Evolutionary conservation across 2,329 filamentous ascomycete species (phyloP).

Genomic region (Cladophialophora carrionii): DNA sequence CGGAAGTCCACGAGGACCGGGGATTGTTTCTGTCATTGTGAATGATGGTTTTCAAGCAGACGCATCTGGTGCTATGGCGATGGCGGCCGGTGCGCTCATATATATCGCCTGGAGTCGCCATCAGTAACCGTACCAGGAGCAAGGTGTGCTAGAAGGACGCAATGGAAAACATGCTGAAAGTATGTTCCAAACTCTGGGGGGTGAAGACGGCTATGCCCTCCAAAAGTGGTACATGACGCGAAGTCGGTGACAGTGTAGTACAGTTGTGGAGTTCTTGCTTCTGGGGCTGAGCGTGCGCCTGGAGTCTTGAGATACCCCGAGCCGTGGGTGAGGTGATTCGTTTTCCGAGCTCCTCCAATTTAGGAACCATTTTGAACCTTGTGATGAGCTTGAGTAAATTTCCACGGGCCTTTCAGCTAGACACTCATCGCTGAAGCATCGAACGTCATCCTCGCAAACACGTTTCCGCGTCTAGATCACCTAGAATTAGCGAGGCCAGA

Average conservation of each 20-base stretch:
- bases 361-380: too few species aligned
- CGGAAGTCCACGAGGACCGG: constrained; percentile 24
- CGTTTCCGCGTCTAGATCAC: too few species aligned
- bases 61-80: background rate
- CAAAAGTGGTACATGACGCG: background rate
- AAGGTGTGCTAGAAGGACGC: background rate
- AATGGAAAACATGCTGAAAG: background rate
- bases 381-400: too few species aligned
- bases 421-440: too few species aligned
- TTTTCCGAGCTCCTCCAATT: too few species aligned
- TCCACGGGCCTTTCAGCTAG: too few species aligned
- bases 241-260: background rate
- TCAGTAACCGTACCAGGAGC: background rate
- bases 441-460: too few species aligned
- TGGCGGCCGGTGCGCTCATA: background rate
- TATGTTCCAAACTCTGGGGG: background rate
- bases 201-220: background rate
- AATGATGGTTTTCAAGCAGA: too few species aligned
- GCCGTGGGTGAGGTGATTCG: background rate
- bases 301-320: background rate
- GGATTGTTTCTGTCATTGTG: constrained; percentile 29
- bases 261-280: too few species aligned
- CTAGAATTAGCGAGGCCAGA: too few species aligned
- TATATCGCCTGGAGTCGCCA: background rate
- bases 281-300: background rate